Base-by-base conservation (phyloP, 1,284 basidiomycete species). In the Trichosporon sp. region DNA sequence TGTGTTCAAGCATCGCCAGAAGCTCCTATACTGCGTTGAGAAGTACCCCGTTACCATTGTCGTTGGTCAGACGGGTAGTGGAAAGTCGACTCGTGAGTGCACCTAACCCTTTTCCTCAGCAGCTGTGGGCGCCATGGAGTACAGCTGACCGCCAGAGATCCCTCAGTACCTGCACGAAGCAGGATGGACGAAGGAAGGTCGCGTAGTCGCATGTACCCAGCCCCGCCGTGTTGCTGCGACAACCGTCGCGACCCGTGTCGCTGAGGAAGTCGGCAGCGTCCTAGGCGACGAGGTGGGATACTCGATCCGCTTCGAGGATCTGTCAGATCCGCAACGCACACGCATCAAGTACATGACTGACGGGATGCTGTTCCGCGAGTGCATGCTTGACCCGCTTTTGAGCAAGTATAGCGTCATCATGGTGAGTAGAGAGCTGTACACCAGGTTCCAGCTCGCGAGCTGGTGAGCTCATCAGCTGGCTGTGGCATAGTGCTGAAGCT, bases 281-380 rank as follows among this genome's bases (percentile, higher is more conserved):
- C 82, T 96, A n/a, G 94, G 94, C 25, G 90, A 96, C 68, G 93
- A 97, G 83, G 94, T 92, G 60, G 95, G 96, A 7, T 99, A 99
- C 78, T 92, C 92, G 3, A 97, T 99, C 70, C 89, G 96, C 11
- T 99, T 99, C 70, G 96, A 99, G 79, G 95, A 99, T 74, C 86
- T 94, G 52, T 90, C 89, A 72, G 86, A 85, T 76, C 88, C 88
- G 74, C 83, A 88, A 61, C 83, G 86, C 58, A 99, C 95, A 0
- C 85, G 91, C n/a, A 91, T 99, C 75, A 87, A 94, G 63, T 99
- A 98, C 81, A 86, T 98, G 86, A 99, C 96, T 29, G 96, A 99
- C 77, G 95, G 96, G 46, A 95, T 97, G 86, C 86, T 99, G 27
- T 93, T 99, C 73, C 88, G 95, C 64, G 96, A 99, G 82, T 89